Evolutionary conservation across 2,329 filamentous ascomycete genomes (phyloP).

Genomic region (Sarocladiaceae sp.): DNA sequence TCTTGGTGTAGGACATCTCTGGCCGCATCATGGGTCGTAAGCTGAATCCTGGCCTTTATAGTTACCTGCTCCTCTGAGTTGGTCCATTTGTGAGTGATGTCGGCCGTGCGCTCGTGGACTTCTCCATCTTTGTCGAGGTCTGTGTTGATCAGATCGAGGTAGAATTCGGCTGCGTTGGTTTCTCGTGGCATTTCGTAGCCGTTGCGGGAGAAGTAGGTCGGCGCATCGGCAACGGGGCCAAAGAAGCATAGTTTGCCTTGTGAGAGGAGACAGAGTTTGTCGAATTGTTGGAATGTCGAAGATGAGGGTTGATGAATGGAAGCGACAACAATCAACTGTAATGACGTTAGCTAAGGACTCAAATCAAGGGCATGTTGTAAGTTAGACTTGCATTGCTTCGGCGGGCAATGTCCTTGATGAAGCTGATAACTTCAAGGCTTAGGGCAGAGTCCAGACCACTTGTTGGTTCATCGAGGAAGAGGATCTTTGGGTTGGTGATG

Average conservation of each 20-base stretch:
- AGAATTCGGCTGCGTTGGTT: constrained; percentile 75
- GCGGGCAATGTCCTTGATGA: constrained; percentile 62
- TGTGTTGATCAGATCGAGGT: constrained; percentile 73
- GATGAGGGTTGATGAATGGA: constrained; percentile 86
- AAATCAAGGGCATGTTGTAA: too few relatives aligned
- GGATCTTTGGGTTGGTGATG: constrained; percentile 73
- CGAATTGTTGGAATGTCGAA: constrained; percentile 73
- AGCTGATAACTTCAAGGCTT: constrained; percentile 71
- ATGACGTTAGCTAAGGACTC: not conserved
- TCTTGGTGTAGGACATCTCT: not conserved
- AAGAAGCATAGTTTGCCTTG: constrained; percentile 69
- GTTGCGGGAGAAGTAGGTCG: constrained; percentile 58
- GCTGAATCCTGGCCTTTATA: constrained; percentile 19
- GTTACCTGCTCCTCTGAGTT: constrained; percentile 16
- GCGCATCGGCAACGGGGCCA: constrained; percentile 54
- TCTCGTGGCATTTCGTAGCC: constrained; percentile 62
- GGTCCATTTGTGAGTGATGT: constrained; percentile 22
- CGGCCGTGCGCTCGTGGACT: constrained; percentile 31
- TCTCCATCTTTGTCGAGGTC: constrained; percentile 60
- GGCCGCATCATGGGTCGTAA: not conserved
- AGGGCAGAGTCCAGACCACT: constrained; percentile 77
- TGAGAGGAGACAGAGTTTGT: constrained; percentile 72
- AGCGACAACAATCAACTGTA: constrained; percentile 70
- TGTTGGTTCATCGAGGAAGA: constrained; percentile 83
- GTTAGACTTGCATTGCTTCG: constrained; percentile 53